Base-by-base conservation (phyloP, 176 grass and related monocot species). In the Zizania latifolia region DNA sequence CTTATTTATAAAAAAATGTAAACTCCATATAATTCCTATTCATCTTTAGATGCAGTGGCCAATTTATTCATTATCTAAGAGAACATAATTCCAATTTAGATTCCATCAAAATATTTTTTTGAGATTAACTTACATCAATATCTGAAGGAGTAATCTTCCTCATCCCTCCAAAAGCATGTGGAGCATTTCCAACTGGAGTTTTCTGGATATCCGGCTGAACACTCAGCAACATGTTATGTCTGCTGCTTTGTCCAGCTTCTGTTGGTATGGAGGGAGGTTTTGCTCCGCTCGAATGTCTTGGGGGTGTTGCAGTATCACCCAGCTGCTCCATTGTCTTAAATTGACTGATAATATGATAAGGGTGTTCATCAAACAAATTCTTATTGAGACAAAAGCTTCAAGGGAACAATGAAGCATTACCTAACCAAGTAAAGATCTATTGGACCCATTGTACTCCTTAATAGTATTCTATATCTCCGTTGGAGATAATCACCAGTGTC, bases 361-460 rank as follows among this genome's bases (percentile, higher is more conserved):
- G 33, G 55, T 73, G 58, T 58, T 62, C 33, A 72, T 85, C 11
- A 32, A 64, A 39, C 1, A 68, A 73, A 40, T 81, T 57, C 13
- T 41, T 51, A 58, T 84, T n/a, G 14, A 63, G 23, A 14, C 2
- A 16, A 17, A 68, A 69, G 43, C 36, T 54, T 71, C 9, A 33
- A 71, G 28, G 51, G 15, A 77, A 77, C 30, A 48, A 14, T 53
- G 11, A 68, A 71, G 35, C 10, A 73, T 87, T 86, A 99, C 95
- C 95, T 92, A 71, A 94, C 86, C 83, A 99, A 83, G 84, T 92
- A 99, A 70, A 99, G 66, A 92, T 94, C 89, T 71, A 94, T 84
- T 55, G 95, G 89, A 50, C 91, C 95, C 86, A 84, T 99, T 59
- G 84, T 88, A 85, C 95, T 99, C 82, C 91, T 81, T 78, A 99